phyloP scores from a whole-genome alignment of 2,329 filamentous ascomycete genomes.

The Pseudocercospora fijiensis region DNA sequence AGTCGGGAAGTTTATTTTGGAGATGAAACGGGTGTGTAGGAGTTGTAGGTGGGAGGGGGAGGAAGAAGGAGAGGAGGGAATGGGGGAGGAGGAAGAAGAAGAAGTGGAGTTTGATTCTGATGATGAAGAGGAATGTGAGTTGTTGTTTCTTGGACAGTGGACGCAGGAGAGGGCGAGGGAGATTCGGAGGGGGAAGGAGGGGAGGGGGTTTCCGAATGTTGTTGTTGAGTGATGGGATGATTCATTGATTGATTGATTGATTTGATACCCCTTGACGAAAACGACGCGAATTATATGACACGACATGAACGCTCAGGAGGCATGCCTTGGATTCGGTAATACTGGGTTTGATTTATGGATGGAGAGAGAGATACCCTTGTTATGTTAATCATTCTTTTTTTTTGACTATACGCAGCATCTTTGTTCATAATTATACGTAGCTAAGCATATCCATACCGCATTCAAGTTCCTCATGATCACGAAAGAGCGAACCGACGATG shows the following conservation, averaged over 20 bases:
- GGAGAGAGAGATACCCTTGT: background rate
- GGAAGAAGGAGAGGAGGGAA: constrained; percentile 36
- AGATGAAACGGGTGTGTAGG: constrained; percentile 57
- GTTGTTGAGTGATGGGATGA: no score
- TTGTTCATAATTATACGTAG: background rate
- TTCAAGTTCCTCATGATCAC: no score
- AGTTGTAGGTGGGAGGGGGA: constrained; percentile 54
- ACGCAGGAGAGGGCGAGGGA: constrained; percentile 54
- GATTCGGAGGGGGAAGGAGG: constrained; percentile 42
- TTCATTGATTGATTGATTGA: no score
- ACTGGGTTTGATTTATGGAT: background rate
- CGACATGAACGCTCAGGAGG: background rate
- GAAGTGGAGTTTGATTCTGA: constrained; percentile 62
- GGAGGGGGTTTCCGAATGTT: no score
- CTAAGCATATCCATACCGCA: background rate
- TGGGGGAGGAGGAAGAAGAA: constrained; percentile 48
- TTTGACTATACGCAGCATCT: background rate
- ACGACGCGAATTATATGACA: no score
- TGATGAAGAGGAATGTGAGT: constrained; percentile 67
- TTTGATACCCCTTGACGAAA: background rate
- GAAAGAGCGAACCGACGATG: no score
- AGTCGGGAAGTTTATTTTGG: constrained; percentile 65
- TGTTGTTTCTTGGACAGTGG: constrained; percentile 63
- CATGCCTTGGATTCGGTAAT: background rate
- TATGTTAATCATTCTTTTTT: background rate